phyloP scores from a whole-genome alignment of 352 stramenopile genomes.

The Blastocystis hominis region DNA sequence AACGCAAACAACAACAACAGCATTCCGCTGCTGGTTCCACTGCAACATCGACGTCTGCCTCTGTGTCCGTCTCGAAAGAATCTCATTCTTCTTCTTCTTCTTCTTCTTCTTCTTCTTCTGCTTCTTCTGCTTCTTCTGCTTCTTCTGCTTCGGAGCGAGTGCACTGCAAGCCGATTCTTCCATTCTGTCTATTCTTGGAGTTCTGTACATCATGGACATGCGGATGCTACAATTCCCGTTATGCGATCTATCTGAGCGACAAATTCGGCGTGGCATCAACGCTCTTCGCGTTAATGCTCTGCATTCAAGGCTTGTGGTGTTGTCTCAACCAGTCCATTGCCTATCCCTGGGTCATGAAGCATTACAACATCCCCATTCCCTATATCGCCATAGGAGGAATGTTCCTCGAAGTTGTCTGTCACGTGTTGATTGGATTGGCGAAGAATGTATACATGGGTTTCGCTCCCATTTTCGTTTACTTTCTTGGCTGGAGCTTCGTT shows the following conservation, averaged over 20 bases:
- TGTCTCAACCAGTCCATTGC: not conserved
- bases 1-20: not conserved
- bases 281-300: not conserved
- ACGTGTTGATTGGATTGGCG: not conserved
- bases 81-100: too few relatives aligned
- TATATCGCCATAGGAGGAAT: not conserved
- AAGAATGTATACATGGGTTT: not conserved
- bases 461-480: not conserved
- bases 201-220: not conserved
- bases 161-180: not conserved
- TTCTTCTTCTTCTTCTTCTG: too few relatives aligned
- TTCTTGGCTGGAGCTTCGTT: not conserved
- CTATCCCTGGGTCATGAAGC: not conserved
- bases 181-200: not conserved
- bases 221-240: not conserved
- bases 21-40: too few relatives aligned
- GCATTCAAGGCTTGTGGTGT: not conserved
- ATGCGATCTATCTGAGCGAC: not conserved
- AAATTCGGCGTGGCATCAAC: not conserved
- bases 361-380: conserved; percentile 35
- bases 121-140: too few relatives aligned
- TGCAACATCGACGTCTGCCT: not conserved
- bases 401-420: not conserved
- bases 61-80: not conserved
- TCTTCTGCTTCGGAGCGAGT: not conserved